Evolutionary conservation across 2,329 filamentous ascomycete species (phyloP).

Genomic region (Curvularia sp.): DNA sequence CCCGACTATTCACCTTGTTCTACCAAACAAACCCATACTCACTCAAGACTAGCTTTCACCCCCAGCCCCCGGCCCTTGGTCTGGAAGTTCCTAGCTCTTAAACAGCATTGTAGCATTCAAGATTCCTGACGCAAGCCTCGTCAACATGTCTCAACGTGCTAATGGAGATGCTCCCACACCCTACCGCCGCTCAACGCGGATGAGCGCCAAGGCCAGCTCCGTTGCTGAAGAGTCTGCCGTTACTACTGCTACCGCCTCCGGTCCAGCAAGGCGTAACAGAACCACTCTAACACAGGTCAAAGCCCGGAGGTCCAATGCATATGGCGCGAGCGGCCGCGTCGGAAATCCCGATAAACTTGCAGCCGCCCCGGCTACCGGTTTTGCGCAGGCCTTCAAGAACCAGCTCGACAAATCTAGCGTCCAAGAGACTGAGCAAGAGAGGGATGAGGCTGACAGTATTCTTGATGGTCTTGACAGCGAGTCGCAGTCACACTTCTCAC

Average conservation of each 20-base stretch:
- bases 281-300: slow-evolving; percentile 43
- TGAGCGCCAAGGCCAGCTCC: slow-evolving; percentile 38
- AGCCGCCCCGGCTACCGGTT: slow-evolving; percentile 38
- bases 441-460: slow-evolving; percentile 21
- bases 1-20: neutral
- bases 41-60: slow-evolving; percentile 2
- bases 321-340: slow-evolving; percentile 47
- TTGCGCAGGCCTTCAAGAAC: slow-evolving; percentile 42
- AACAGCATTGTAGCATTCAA: neutral
- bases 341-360: slow-evolving; percentile 41
- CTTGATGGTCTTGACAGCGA: slow-evolving; percentile 22
- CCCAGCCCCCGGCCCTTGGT: neutral
- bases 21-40: slow-evolving; percentile 9
- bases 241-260: slow-evolving; percentile 27
- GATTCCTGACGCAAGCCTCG: neutral
- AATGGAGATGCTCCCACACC: slow-evolving; percentile 39
- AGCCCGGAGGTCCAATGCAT: slow-evolving; percentile 45
- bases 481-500: slow-evolving; percentile 14
- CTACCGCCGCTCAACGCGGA: slow-evolving; percentile 39
- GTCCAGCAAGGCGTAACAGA: slow-evolving; percentile 30
- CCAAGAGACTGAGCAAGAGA: slow-evolving; percentile 30
- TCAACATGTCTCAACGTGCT: slow-evolving; percentile 34
- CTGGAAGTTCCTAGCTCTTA: neutral
- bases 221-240: slow-evolving; percentile 34
- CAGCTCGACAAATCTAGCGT: slow-evolving; percentile 38